Evolutionary conservation across 805 yeast species (phyloP).

Genomic region (Starmerella davenportii): DNA sequence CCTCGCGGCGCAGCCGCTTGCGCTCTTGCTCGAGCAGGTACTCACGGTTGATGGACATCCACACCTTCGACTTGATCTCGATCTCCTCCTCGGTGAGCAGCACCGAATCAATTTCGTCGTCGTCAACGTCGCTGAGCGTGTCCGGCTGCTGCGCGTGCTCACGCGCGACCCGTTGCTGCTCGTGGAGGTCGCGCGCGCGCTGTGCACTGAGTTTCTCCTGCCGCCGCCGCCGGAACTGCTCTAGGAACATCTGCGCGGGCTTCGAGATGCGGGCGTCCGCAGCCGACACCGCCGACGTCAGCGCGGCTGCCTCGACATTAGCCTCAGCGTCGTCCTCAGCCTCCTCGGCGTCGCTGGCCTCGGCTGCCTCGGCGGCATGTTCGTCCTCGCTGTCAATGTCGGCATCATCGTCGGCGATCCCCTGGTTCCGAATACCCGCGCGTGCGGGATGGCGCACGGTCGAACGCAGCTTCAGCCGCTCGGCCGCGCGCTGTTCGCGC

Average conservation of each 20-base stretch:
- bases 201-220: slow-evolving; percentile 11
- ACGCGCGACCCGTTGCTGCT: slow-evolving; percentile 3
- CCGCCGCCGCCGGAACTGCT: slow-evolving; percentile 16
- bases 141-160: slow-evolving; percentile 35
- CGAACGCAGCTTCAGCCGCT: neutral
- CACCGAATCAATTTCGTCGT: slow-evolving; percentile 51
- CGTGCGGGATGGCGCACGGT: slow-evolving; percentile 1
- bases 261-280: neutral
- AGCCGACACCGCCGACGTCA: neutral
- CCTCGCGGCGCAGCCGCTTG: slow-evolving; percentile 65
- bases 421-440: neutral
- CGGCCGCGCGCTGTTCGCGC: neutral
- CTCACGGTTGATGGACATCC: slow-evolving; percentile 83
- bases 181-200: slow-evolving; percentile 24
- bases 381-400: slow-evolving; percentile 7
- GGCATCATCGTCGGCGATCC: neutral
- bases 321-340: slow-evolving; percentile 4
- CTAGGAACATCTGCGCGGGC: slow-evolving; percentile 10
- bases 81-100: slow-evolving; percentile 54
- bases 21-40: slow-evolving; percentile 70
- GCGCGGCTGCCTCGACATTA: neutral
- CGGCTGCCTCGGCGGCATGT: slow-evolving; percentile 5
- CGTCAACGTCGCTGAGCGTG: slow-evolving; percentile 60
- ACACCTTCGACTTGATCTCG: slow-evolving; percentile 56
- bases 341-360: slow-evolving; percentile 5